Evolutionary conservation across 441 rosid species (phyloP), one percentile per base, ranked within the genome.

Genomic region (Geranium incanum): DNA sequence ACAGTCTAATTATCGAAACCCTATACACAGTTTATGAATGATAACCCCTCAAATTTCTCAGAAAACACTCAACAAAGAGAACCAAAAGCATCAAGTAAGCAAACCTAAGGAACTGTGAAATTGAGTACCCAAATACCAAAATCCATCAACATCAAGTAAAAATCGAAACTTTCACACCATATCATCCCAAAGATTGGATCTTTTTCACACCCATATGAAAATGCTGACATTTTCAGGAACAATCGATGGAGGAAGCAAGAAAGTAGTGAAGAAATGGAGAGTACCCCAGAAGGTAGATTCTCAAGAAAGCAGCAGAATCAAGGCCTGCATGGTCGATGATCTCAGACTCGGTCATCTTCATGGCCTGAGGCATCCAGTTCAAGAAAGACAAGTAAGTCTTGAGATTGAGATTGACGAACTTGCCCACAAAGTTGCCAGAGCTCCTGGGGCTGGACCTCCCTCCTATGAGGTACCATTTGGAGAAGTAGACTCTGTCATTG

Each of bases 341-440:
- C 78, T 95, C 87, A 28, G 86, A 23, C 73, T 95, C 95, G 67
- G 76, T 79, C 96, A 92, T 92, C 81, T 70, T 89, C 90, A 92
- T 41, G 74, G 99, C 99, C 73, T 95, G 92, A 74, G 99, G 98
- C 99, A 95, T 95, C 99, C 99, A 95, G 80, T 86, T 95, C 38
- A 95, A 79, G 88, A 95, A 95, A 70, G 93, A 83, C 65, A 92
- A 80, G 70, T 92, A 95, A 23, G 95, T 92, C 66, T 41, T 82
- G 84, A 76, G 63, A 74, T 95, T 83, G 69, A 92, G 92, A 76
- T 95, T 95, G 21, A 95, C 93, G 76, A 95, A 88, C 76, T 87
- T 92, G 15, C 83, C 90, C 78, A 89, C 89, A 36, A 86, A 83
- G 67, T 82, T 85, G 15, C 80, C 81, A 68, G 82, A 71, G 41